phyloP scores from a whole-genome alignment of 208 protist species.

The Strigomonas culicis region DNA sequence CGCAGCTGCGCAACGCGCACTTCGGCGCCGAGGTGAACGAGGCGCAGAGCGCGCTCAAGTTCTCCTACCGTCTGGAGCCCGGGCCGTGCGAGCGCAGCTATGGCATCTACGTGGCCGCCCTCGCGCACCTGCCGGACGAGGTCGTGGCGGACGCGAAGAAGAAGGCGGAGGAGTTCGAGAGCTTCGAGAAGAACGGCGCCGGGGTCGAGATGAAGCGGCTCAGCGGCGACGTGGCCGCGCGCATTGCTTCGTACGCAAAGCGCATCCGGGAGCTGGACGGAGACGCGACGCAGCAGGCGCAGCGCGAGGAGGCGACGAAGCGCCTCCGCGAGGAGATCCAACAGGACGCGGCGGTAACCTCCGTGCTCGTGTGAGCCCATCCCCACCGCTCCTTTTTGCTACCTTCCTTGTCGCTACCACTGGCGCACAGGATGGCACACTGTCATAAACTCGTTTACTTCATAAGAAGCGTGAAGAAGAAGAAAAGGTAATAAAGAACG shows the following conservation, averaged over 20 bases:
- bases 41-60: slow-evolving; percentile 63
- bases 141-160: slow-evolving; percentile 72
- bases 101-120: slow-evolving; percentile 90
- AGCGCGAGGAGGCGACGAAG: slow-evolving; percentile 24
- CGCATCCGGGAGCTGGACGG: slow-evolving; percentile 54
- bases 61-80: slow-evolving; percentile 82
- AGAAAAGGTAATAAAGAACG: no score
- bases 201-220: not conserved
- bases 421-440: no score
- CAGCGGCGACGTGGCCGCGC: slow-evolving; percentile 23
- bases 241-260: slow-evolving; percentile 58
- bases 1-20: slow-evolving; percentile 67
- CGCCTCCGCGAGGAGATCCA: slow-evolving; percentile 50
- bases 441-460: no score
- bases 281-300: not conserved
- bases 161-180: slow-evolving; percentile 89
- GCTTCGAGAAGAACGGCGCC: slow-evolving; percentile 44
- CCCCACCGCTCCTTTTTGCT: no score
- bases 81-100: slow-evolving; percentile 90
- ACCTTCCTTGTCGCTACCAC: no score
- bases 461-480: no score
- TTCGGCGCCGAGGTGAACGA: slow-evolving; percentile 80
- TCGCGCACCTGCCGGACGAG: slow-evolving; percentile 79
- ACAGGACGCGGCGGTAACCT: slow-evolving; percentile 25
- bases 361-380: slow-evolving; percentile 22